Evolutionary conservation across 2,329 filamentous ascomycete genomes (phyloP), one percentile per base, ranked within the genome.

Genomic region (Teratosphaeria gauchensis): DNA sequence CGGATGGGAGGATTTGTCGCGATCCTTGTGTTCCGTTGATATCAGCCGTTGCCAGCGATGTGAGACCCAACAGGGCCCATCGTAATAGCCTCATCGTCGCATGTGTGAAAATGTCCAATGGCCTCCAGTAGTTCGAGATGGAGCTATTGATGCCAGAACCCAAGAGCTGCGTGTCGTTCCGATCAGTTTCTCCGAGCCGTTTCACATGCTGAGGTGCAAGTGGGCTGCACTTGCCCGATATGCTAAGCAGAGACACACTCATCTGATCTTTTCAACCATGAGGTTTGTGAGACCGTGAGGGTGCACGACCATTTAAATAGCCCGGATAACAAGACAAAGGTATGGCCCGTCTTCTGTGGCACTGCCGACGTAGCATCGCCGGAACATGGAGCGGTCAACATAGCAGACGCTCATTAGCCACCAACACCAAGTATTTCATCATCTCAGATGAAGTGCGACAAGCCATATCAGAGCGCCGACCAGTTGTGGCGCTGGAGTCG

Each of bases 401-500:
- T 3, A 53, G n/a, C 24, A 35, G 28, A 53, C 52, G 52, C 16
- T 53, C 52, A 12, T 35, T 53, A n/a, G 28, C 52, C 14, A 53
- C 28, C 24, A 53, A 53, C 28, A 16, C 28, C 52, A 53, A 12
- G 31, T 53, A 30, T 24, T 53, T 53, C 52, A 53, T 80, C 56
- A 79, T 96, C 51, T 92, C 90, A 0, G 87, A 92, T 55, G 92
- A 97, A 74, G 87, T 99, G 12, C 78, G 80, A 56, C 84, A 90
- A 70, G 92, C 92, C 46, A 73, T 96, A 54, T 79, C 83, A 51
- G 82, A 84, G 12, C 85, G 86, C 58, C 86, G 84, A 67, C 92
- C 94, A 0, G 86, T 99, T 3, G 92, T 99, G 11, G 94, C 92
- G 16, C 81, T 99, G 4, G 94, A 99, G 74, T 91, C 90, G 1